Conservation (phyloP, 257 asterid genomes). For the Gentiana straminea region DNA sequence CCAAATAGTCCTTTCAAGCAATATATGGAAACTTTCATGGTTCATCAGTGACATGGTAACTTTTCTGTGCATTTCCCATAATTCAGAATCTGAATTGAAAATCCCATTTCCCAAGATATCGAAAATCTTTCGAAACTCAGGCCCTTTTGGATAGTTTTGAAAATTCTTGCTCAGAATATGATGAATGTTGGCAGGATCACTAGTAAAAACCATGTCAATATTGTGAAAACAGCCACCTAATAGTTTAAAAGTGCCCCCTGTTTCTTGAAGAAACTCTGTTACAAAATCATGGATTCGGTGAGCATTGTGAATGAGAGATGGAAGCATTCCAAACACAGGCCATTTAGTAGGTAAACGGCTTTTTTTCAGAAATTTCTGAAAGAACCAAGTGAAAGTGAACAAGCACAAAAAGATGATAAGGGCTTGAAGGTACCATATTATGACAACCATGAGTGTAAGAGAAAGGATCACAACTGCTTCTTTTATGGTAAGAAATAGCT, state of each 20-base stretch:
- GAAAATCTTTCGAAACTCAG: not conserved
- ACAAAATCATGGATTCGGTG: slow-evolving; percentile 1
- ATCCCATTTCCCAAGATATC: slow-evolving; percentile 10
- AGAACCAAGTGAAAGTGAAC: not conserved
- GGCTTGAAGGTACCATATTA: not conserved
- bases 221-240: slow-evolving; percentile 1
- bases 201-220: slow-evolving; percentile 6
- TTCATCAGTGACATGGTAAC: slow-evolving; percentile 2
- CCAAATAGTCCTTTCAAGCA: not conserved
- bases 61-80: slow-evolving; percentile 12
- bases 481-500: no score
- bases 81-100: slow-evolving; percentile 1
- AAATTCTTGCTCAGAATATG: slow-evolving; percentile 6
- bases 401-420: not conserved
- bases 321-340: slow-evolving; percentile 5
- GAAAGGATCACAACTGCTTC: no score
- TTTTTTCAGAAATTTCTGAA: not conserved
- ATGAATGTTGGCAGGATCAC: slow-evolving; percentile 8
- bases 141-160: slow-evolving; percentile 10
- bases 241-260: slow-evolving; percentile 1
- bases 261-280: slow-evolving; percentile 2
- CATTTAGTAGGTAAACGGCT: not conserved
- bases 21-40: not conserved
- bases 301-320: not conserved
- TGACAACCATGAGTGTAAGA: no score